A percentile compares a stretch with the other conserved stretches of the same genome.
Conservation (phyloP, 108 stramenopile genomes). For the Pseudonitzschia delicatissima region DNA sequence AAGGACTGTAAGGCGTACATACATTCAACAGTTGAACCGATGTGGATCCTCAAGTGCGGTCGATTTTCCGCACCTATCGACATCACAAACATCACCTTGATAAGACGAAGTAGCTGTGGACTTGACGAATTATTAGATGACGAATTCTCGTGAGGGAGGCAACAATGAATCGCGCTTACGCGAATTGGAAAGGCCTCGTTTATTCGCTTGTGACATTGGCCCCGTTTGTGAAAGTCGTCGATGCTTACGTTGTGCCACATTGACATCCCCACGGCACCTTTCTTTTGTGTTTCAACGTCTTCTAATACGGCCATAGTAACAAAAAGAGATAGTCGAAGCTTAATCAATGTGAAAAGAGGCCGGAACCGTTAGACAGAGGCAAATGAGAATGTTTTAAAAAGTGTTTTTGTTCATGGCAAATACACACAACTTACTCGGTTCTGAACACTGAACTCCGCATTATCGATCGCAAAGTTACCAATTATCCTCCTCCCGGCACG, state of each 20-base stretch:
- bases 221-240: background rate
- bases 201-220: background rate
- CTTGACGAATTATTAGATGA: background rate
- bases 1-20: constrained; percentile 13
- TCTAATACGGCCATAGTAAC: background rate
- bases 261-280: constrained; percentile 13
- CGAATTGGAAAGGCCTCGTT: background rate
- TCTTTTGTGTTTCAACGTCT: constrained; percentile 26
- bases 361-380: background rate
- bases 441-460: background rate
- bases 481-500: background rate
- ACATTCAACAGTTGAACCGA: constrained; percentile 2
- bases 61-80: background rate
- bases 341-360: background rate
- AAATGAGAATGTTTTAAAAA: background rate
- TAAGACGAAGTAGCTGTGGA: background rate
- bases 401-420: background rate
- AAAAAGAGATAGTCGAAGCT: background rate
- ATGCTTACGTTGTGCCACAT: constrained; percentile 6
- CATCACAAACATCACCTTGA: constrained; percentile 2
- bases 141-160: background rate
- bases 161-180: constrained; percentile 1
- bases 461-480: background rate
- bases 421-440: constrained; percentile 1
- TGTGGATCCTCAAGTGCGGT: background rate